phyloP scores from a whole-genome alignment of 352 stramenopile species.

The Aphanomyces stellatus region DNA sequence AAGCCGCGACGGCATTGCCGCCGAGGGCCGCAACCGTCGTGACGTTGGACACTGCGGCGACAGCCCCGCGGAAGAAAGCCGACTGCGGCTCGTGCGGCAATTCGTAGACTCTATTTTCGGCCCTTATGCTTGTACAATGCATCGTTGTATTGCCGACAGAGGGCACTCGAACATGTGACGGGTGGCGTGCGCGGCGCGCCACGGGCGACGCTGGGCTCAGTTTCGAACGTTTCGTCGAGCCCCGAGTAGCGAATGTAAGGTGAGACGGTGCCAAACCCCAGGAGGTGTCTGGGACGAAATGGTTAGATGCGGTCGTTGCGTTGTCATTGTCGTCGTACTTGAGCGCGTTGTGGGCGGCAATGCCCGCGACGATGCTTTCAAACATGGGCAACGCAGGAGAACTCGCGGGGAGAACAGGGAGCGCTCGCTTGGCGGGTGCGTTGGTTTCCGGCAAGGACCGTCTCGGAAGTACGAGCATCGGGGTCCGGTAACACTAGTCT shows the following conservation, averaged over 20 bases:
- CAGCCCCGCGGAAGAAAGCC: no score
- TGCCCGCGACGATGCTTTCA: constrained; percentile 38
- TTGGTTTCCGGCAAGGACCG: background rate
- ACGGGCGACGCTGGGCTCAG: no score
- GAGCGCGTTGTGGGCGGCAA: constrained; percentile 35
- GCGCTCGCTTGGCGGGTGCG: background rate
- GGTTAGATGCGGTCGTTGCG: no score
- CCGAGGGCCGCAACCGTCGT: background rate
- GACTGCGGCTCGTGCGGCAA: no score
- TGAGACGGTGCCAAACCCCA: constrained; percentile 28
- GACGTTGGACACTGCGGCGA: background rate
- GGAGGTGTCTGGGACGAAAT: constrained; percentile 15
- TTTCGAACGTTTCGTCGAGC: constrained; percentile 32
- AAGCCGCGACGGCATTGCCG: background rate
- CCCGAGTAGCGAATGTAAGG: constrained; percentile 42
- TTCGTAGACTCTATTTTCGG: no score
- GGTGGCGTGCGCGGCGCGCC: no score
- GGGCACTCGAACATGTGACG: no score
- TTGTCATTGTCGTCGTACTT: constrained; percentile 22
- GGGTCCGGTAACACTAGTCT: background rate
- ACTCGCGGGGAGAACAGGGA: background rate
- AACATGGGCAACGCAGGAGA: constrained; percentile 27
- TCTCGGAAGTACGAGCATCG: background rate
- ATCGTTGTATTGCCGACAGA: no score
- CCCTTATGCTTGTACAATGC: no score